phyloP scores from a whole-genome alignment of 2,329 filamentous ascomycete genomes.

The Nothomitra cinnamomea region DNA sequence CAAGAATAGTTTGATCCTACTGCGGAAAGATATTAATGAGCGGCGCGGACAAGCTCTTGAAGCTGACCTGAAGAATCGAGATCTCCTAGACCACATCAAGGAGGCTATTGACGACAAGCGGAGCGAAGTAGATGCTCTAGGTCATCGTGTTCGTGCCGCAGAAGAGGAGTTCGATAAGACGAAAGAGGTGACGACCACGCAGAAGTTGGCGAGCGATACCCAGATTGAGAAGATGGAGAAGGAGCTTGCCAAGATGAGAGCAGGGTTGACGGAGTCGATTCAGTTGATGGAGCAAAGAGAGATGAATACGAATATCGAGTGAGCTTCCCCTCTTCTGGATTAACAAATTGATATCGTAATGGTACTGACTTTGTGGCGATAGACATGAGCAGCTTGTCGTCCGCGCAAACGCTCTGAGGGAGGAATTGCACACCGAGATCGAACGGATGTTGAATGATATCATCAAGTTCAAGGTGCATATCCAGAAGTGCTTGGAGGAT shows the following conservation, averaged over 20 bases:
- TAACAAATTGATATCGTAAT: not conserved
- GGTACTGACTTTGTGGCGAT: constrained; percentile 5
- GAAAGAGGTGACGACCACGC: constrained; percentile 70
- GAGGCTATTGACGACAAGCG: constrained; percentile 95
- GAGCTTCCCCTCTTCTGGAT: constrained; percentile 22
- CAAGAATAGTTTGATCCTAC: constrained; percentile 57
- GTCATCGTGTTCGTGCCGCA: constrained; percentile 72
- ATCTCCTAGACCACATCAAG: constrained; percentile 83
- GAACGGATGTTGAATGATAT: constrained; percentile 93
- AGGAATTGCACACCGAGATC: constrained; percentile 94
- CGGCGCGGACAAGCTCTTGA: constrained; percentile 68
- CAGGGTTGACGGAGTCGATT: constrained; percentile 66
- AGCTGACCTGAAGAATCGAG: constrained; percentile 84
- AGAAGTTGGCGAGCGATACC: constrained; percentile 75
- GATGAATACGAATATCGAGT: constrained; percentile 95
- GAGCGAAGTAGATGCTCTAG: constrained; percentile 78
- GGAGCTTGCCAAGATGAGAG: constrained; percentile 84
- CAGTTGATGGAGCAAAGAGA: constrained; percentile 87
- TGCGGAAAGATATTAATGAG: constrained; percentile 87
- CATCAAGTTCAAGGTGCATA: constrained; percentile 95
- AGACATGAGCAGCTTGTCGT: constrained; percentile 89
- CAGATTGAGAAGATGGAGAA: constrained; percentile 99
- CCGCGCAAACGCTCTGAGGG: constrained; percentile 65
- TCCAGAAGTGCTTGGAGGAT: constrained; percentile 82
- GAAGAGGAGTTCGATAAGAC: constrained; percentile 91